Conservation (phyloP, 441 rosid species). For the Isatis lusitanica region DNA sequence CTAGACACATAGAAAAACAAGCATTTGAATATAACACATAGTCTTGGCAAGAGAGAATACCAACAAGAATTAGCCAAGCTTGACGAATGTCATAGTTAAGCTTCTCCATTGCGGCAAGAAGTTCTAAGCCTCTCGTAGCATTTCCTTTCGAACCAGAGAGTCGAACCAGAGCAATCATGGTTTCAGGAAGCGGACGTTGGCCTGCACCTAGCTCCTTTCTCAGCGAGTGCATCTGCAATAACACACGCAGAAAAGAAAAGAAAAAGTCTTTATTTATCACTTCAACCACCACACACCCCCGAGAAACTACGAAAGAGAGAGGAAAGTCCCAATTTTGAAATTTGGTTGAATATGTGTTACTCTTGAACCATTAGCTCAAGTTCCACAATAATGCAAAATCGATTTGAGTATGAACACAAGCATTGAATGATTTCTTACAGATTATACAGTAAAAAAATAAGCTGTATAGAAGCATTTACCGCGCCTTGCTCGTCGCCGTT, state of each 20-base stretch:
- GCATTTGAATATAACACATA: background rate
- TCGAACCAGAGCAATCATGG: conserved; percentile 67
- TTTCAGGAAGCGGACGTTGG: conserved; percentile 78
- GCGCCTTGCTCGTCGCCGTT: conserved; percentile 86
- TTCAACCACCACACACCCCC: background rate
- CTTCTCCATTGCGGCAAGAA: conserved; percentile 85
- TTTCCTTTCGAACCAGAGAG: conserved; percentile 76
- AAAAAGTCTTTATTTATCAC: background rate
- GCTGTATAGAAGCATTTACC: conserved; percentile 39
- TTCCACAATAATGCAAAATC: background rate
- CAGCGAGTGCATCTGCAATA: conserved; percentile 78
- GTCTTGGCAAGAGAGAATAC: conserved; percentile 44
- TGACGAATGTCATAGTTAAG: conserved; percentile 74
- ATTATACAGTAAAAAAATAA: background rate
- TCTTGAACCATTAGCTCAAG: conserved; percentile 18
- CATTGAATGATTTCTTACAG: background rate
- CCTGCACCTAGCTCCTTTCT: conserved; percentile 86
- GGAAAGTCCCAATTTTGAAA: background rate
- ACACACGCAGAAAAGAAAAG: conserved; percentile 8
- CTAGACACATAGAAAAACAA: background rate
- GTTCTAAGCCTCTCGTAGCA: conserved; percentile 68
- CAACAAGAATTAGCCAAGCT: conserved; percentile 91
- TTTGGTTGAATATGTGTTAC: background rate
- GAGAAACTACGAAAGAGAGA: background rate
- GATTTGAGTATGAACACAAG: background rate